Evolutionary conservation across 805 yeast species (phyloP), one percentile per base, ranked within the genome.

Genomic region (Schwanniomyces pseudopolymorphus): DNA sequence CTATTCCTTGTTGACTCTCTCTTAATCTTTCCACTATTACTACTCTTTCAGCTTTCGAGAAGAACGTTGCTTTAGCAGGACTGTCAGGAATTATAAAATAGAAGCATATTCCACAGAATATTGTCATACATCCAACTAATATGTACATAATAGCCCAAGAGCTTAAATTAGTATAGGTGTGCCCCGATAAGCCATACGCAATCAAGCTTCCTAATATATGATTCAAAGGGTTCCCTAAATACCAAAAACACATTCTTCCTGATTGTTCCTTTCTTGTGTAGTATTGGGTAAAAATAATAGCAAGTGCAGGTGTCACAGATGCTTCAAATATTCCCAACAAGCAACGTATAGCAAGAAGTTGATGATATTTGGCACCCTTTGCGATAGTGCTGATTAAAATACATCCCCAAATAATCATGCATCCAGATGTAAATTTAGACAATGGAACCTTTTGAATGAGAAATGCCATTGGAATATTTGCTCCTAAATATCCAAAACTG

Each of bases 1-100:
- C 84, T 57, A 77, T 77, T 40, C 87, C 88, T 52, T 76, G 84
- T 54, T 75, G 79, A 63, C 77, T 81, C 17, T 52, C 55, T 53
- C 83, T 76, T 50, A 78, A 79, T 53, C 83, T 73, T 60, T 74
- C 79, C 31, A 80, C 79, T 5, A 33, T 16, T 14, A 16, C 17
- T 14, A 33, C 20, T 16, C 37, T 33, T 19, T 33, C 37, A 4
- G 17, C 37, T 14, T 33, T 16, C 5, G 17, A 14, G 10, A 33
- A 33, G 11, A 31, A 31, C 17, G n/a, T n/a, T n/a, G n/a, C n/a
- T n/a, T 33, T 16, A 33, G 37, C 17, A 5, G 37, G 37, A 5
- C 17, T n/a, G 20, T 33, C 37, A 33, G 37, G 37, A 33, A 33
- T 19, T 9, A 14, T 5, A 14, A 33, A 33, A n/a, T 5, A 33